These are phyloP conservation scores for Trichoderma guizhouense DNA, from an alignment of 2,329 filamentous ascomycete species.

Conservation along the genomic window DNA sequence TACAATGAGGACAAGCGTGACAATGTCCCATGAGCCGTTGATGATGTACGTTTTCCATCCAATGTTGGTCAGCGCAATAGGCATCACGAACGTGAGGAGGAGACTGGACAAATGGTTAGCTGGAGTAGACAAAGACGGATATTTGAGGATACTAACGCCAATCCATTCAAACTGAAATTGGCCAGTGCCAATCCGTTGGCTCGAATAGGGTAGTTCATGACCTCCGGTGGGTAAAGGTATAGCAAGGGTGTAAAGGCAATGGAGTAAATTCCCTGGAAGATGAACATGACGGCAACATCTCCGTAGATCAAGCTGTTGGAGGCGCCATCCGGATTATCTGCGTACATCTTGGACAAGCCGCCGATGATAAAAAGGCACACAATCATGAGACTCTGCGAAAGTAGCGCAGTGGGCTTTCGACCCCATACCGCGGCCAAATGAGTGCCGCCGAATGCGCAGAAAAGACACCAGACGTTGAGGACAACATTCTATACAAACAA, in stretches of 20 bases:
- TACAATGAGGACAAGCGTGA: slow-evolving; percentile 22
- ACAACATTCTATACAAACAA: slow-evolving; percentile 40
- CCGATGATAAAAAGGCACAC: slow-evolving; percentile 51
- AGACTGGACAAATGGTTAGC: slow-evolving; percentile 39
- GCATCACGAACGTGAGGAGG: slow-evolving; percentile 36
- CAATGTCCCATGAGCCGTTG: slow-evolving; percentile 27
- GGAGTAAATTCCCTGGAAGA: slow-evolving; percentile 45
- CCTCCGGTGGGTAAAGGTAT: slow-evolving; percentile 42
- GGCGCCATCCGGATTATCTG: slow-evolving; percentile 17
- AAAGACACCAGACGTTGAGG: slow-evolving; percentile 49
- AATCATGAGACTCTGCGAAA: slow-evolving; percentile 37
- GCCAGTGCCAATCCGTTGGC: slow-evolving; percentile 39
- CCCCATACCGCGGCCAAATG: slow-evolving; percentile 32
- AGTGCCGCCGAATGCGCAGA: slow-evolving; percentile 37
- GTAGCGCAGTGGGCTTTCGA: slow-evolving; percentile 38
- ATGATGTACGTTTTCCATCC: slow-evolving; percentile 24
- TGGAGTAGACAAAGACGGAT: slow-evolving; percentile 28
- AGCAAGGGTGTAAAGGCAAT: slow-evolving; percentile 47
- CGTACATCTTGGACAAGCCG: slow-evolving; percentile 41
- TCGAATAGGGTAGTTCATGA: slow-evolving; percentile 37
- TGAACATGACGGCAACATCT: slow-evolving; percentile 47
- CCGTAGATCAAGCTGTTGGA: slow-evolving; percentile 32
- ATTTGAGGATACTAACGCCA: slow-evolving; percentile 14
- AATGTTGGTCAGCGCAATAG: slow-evolving; percentile 25
- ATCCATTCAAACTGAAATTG: slow-evolving; percentile 13